phyloP scores from a whole-genome alignment of 139 green algal genomes.

The Closterium sp. region DNA sequence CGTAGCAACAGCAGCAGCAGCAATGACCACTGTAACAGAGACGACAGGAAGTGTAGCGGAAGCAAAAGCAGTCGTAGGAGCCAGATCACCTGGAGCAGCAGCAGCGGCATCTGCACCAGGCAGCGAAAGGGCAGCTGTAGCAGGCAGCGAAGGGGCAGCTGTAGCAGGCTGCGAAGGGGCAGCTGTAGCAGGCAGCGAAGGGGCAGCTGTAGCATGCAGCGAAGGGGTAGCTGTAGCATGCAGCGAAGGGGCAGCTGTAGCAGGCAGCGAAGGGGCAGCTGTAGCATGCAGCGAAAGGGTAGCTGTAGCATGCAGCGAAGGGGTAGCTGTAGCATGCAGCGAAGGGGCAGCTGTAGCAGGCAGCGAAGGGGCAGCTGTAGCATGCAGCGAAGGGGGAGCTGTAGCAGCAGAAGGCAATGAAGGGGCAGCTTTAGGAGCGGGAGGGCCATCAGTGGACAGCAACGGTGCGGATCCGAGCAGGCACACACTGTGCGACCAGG shows the following conservation, averaged over 20 bases:
- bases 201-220: neutral
- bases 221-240: neutral
- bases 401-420: neutral
- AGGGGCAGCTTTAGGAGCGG: neutral
- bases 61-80: slow-evolving; percentile 63
- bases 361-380: neutral
- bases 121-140: neutral
- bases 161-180: neutral
- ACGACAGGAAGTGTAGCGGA: slow-evolving; percentile 69
- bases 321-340: neutral
- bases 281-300: neutral
- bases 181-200: neutral
- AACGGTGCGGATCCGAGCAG: slow-evolving; percentile 66
- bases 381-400: neutral
- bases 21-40: slow-evolving; percentile 64
- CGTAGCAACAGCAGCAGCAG: neutral
- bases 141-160: neutral
- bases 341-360: neutral
- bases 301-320: neutral
- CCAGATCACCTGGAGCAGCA: neutral
- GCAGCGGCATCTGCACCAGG: too few relatives aligned
- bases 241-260: too few relatives aligned
- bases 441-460: slow-evolving; percentile 41
- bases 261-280: neutral
- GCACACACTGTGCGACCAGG: slow-evolving; percentile 57